phyloP scores from a whole-genome alignment of 2,329 filamentous ascomycete species.

The Mycosphaerelloides madeirae region DNA sequence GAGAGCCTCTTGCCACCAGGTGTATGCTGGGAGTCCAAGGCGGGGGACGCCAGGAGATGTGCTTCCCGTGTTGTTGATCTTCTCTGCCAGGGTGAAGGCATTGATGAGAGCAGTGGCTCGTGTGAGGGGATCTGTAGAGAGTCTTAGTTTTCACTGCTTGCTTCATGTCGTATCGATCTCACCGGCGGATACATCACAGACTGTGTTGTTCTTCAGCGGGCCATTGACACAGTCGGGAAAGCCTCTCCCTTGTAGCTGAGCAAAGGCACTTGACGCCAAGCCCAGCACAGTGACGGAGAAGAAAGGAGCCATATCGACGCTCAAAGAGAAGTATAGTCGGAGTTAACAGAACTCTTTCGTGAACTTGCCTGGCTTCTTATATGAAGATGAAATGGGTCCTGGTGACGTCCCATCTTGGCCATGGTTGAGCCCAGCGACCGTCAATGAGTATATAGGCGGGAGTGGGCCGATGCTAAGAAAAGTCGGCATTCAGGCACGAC shows the following conservation, averaged over 20 bases:
- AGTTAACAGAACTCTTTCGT: background rate
- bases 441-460: no score
- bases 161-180: constrained; percentile 39
- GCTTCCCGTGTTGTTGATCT: constrained; percentile 51
- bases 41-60: constrained; percentile 49
- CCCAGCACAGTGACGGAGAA: constrained; percentile 7
- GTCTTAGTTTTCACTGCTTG: constrained; percentile 48
- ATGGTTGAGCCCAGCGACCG: no score
- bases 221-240: constrained; percentile 51
- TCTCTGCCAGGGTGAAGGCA: constrained; percentile 48
- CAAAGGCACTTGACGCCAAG: constrained; percentile 5
- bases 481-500: no score
- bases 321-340: background rate
- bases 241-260: constrained; percentile 20
- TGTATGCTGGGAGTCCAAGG: constrained; percentile 55
- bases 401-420: no score
- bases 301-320: constrained; percentile 5
- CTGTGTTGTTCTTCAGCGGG: constrained; percentile 46
- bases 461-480: no score
- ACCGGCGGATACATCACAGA: constrained; percentile 45
- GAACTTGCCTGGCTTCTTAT: no score
- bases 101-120: constrained; percentile 46
- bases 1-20: constrained; percentile 60
- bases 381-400: no score
- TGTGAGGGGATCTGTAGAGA: constrained; percentile 18